Conservation (phyloP, 805 yeast species). For the Kodamaea neixiangensis region DNA sequence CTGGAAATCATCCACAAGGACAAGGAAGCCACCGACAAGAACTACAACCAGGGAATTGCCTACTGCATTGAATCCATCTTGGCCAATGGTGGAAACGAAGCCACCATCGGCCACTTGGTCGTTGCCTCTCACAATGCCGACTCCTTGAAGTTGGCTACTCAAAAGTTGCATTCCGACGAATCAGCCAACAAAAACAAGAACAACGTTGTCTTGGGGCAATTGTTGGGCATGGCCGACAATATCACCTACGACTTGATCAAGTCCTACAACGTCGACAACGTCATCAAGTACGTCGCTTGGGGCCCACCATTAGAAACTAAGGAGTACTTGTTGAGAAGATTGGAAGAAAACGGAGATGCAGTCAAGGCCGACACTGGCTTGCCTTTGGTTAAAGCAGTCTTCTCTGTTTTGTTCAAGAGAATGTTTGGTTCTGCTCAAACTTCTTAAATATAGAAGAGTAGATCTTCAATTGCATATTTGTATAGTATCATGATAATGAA, state of each 20-base stretch:
- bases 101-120: conserved; percentile 67
- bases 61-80: conserved; percentile 61
- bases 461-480: neutral
- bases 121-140: conserved; percentile 88
- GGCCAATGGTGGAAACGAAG: conserved; percentile 36
- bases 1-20: conserved; percentile 65
- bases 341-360: conserved; percentile 96
- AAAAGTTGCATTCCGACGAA: conserved; percentile 40
- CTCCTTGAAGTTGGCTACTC: conserved; percentile 74
- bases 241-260: conserved; percentile 73
- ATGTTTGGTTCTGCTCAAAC: conserved; percentile 16
- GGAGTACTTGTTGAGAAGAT: conserved; percentile 82
- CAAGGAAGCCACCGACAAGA: conserved; percentile 76
- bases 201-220: conserved; percentile 84
- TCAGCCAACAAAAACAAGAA: conserved; percentile 31
- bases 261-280: conserved; percentile 65
- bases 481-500: neutral
- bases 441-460: neutral
- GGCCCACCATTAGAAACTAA: conserved; percentile 95
- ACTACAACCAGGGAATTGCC: conserved; percentile 71
- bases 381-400: conserved; percentile 62
- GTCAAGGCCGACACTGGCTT: conserved; percentile 83
- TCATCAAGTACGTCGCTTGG: conserved; percentile 96
- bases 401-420: conserved; percentile 22
- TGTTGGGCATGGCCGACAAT: conserved; percentile 94